These are phyloP conservation scores for Pharus latifolius DNA, from an alignment of 176 grass and related monocot genomes.

Conservation along the genomic window DNA sequence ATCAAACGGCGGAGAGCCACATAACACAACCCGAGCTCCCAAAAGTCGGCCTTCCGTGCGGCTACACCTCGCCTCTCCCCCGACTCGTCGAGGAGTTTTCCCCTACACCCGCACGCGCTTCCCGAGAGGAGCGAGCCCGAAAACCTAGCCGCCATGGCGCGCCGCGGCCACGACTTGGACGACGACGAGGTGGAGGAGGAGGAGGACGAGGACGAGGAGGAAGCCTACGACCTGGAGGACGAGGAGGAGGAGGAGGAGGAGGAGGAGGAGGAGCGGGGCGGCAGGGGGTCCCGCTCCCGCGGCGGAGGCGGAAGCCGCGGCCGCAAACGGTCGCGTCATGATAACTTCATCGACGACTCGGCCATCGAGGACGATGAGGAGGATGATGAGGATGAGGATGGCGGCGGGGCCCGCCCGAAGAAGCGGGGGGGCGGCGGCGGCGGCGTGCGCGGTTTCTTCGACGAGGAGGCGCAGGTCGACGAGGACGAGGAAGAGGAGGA, in stretches of 20 bases:
- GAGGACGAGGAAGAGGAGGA: slow-evolving; percentile 92
- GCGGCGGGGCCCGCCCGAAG: slow-evolving; percentile 32
- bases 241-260: slow-evolving; percentile 48
- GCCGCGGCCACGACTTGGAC: slow-evolving; percentile 45
- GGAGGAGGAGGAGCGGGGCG: slow-evolving; percentile 39
- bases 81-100: slow-evolving; percentile 18
- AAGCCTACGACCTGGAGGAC: slow-evolving; percentile 49
- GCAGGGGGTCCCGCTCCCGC: slow-evolving; percentile 30
- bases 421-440: slow-evolving; percentile 41
- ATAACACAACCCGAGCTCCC: too few relatives aligned
- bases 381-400: slow-evolving; percentile 65
- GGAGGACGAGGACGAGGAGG: slow-evolving; percentile 49
- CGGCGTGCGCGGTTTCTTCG: slow-evolving; percentile 70
- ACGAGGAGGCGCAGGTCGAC: slow-evolving; percentile 78
- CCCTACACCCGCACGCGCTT: not conserved
- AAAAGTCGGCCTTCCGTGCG: too few relatives aligned
- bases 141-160: slow-evolving; percentile 70
- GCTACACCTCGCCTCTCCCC: not conserved
- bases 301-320: not conserved
- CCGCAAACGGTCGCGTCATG: slow-evolving; percentile 49
- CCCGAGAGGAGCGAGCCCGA: slow-evolving; percentile 1
- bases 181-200: slow-evolving; percentile 57
- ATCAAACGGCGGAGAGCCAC: not conserved
- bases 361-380: slow-evolving; percentile 88
- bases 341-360: slow-evolving; percentile 87